Conservation (phyloP, 2,329 filamentous ascomycete genomes). For the Gyromitra esculenta region DNA sequence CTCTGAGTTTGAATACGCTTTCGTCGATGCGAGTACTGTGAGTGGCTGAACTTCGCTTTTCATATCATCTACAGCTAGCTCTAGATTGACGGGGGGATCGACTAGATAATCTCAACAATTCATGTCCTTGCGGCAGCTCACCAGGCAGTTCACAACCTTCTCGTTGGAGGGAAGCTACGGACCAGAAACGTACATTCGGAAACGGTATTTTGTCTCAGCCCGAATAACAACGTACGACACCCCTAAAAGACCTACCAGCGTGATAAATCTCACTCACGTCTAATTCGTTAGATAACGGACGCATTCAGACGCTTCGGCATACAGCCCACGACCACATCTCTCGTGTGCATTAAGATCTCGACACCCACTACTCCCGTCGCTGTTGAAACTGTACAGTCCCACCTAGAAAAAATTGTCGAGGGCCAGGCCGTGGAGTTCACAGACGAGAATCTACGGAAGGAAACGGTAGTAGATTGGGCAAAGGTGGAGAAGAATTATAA, state of each 20-base stretch:
- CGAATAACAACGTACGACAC: constrained; percentile 78
- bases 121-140: constrained; percentile 81
- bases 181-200: constrained; percentile 91
- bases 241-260: neutral
- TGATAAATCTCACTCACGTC: neutral
- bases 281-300: constrained; percentile 78
- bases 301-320: constrained; percentile 91
- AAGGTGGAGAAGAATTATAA: constrained; percentile 89
- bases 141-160: constrained; percentile 75
- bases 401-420: constrained; percentile 71
- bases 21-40: constrained; percentile 86
- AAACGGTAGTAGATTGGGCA: constrained; percentile 68
- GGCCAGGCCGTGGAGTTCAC: constrained; percentile 70
- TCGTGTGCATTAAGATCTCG: constrained; percentile 85
- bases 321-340: constrained; percentile 71
- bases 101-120: constrained; percentile 73
- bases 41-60: constrained; percentile 57
- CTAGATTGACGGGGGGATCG: constrained; percentile 10
- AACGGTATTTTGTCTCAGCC: constrained; percentile 80
- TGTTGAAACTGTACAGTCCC: constrained; percentile 64
- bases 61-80: neutral
- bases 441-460: constrained; percentile 69
- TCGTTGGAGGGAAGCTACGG: constrained; percentile 69
- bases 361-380: constrained; percentile 65
- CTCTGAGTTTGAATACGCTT: constrained; percentile 86